These are phyloP conservation scores for Russula emetica DNA, from an alignment of 768 basidiomycete genomes.

Conservation along the genomic window DNA sequence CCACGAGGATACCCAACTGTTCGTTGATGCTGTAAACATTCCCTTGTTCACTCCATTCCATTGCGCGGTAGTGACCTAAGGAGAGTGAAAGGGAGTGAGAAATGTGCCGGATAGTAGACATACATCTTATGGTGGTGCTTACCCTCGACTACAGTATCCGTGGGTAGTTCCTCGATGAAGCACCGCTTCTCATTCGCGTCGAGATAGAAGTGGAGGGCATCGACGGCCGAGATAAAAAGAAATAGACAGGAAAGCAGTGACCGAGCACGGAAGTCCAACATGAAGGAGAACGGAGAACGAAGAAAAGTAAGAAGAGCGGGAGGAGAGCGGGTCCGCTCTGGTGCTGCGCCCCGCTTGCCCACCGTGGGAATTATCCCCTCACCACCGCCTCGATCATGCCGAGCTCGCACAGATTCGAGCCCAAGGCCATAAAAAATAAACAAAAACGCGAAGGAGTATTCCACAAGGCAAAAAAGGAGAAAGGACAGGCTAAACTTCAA, in stretches of 20 bases:
- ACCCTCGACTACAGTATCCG: conserved; percentile 95
- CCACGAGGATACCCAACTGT: conserved; percentile 82
- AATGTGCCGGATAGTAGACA: neutral
- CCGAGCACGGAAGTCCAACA: conserved; percentile 11
- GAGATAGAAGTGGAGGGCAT: conserved; percentile 94
- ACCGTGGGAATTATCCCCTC: neutral
- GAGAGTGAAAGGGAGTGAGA: neutral
- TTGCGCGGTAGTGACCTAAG: conserved; percentile 84
- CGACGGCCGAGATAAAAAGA: conserved; percentile 43
- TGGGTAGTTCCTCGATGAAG: conserved; percentile 94
- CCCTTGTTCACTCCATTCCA: conserved; percentile 79
- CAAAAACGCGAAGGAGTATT: conserved; percentile 77
- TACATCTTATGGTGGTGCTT: conserved; percentile 27
- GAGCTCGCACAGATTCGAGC: conserved; percentile 51
- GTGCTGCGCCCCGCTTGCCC: neutral
- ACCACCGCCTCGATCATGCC: conserved; percentile 37
- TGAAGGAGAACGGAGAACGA: conserved; percentile 10
- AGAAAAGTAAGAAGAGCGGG: neutral
- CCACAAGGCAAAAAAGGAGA: conserved; percentile 69
- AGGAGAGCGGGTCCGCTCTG: too few relatives aligned
- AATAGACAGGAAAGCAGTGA: conserved; percentile 38
- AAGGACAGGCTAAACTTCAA: conserved; percentile 76
- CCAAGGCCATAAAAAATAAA: conserved; percentile 80
- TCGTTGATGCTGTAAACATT: conserved; percentile 68
- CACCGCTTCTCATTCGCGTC: conserved; percentile 91